phyloP scores from a whole-genome alignment of 371 early-diverging fungal genomes.

The Mucor sp. region DNA sequence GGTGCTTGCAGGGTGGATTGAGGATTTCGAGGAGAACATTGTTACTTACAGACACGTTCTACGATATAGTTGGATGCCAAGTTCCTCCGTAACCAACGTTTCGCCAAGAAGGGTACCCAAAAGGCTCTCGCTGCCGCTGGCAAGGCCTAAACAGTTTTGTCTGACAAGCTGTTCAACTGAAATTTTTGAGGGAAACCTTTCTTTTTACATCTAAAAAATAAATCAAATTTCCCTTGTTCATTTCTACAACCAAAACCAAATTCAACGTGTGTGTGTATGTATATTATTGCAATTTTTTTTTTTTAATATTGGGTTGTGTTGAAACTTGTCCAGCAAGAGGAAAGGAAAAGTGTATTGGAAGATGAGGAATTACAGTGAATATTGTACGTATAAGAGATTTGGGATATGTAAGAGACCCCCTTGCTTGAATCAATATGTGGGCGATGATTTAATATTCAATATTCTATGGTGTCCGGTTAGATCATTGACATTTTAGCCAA shows the following conservation, averaged over 20 bases:
- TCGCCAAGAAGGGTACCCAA: conserved; percentile 83
- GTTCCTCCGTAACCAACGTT: conserved; percentile 98
- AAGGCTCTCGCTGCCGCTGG: conserved; percentile 37
- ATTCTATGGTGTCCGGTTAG: conserved; percentile 5
- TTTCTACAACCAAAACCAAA: background rate
- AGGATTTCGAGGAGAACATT: background rate
- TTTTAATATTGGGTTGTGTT: background rate
- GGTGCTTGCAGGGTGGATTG: background rate
- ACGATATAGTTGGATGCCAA: conserved; percentile 85
- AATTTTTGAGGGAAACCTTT: background rate
- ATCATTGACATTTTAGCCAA: background rate
- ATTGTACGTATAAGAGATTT: background rate
- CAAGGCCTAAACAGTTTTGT: conserved; percentile 64
- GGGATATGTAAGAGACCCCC: background rate
- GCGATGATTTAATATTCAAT: conserved; percentile 17
- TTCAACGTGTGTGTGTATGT: background rate
- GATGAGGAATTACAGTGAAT: background rate
- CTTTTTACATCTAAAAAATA: background rate
- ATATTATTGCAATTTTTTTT: background rate
- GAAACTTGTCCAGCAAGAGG: conserved; percentile 16
- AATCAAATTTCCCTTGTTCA: background rate
- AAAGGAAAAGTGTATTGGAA: background rate
- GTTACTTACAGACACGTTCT: background rate
- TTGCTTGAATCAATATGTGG: background rate
- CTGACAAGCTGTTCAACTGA: background rate